Evolutionary conservation across 192 early-diverging fungal genomes (phyloP), one percentile per base, ranked within the genome.

Genomic region (Coemansia sp.): DNA sequence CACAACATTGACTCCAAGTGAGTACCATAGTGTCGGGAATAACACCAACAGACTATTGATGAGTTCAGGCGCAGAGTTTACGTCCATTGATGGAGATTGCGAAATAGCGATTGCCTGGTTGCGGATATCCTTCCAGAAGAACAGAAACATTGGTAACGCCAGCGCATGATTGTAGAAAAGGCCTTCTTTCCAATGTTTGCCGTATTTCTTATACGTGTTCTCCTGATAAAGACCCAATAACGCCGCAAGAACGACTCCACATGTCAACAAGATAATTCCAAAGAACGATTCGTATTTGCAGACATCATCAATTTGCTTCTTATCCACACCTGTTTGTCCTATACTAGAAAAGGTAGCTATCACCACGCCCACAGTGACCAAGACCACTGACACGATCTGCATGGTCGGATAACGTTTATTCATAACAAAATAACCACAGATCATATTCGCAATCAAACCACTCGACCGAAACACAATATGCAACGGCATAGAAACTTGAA

Each of bases 381-480:
- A 83, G 3, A 88, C 28, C 30, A 96, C 91, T 0, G 89, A 86
- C 10, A 83, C 25, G 0, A 83, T 71, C 38, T 85, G 84, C 62
- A 41, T 65, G 0, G n/a, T 38, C 12, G 81, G 70, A 53, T 86
- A 87, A 73, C 86, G 81, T 64, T 88, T 92, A 55, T 73, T 74
- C 75, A 88, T 80, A 49, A 87, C 61, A 22, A 86, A 23, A 67
- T 84, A 85, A 1, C 90, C 91, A 56, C 92, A 78, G 5, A 83
- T 60, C 94, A 96, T 93, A 67, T 88, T 91, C 28, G 92, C 86
- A 55, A 96, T 85, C 23, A 96, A 72, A 9, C 90, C 87, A 26
- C 88, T 89, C 7, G 89, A 91, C 23, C 94, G 80, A 68, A 96
- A 96, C 30, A 96, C 89, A 53, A 96, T 96, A 70, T 96, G 93